These are phyloP conservation scores for Pleurotus eryngii DNA, from an alignment of 768 basidiomycete species.

Conservation along the genomic window DNA sequence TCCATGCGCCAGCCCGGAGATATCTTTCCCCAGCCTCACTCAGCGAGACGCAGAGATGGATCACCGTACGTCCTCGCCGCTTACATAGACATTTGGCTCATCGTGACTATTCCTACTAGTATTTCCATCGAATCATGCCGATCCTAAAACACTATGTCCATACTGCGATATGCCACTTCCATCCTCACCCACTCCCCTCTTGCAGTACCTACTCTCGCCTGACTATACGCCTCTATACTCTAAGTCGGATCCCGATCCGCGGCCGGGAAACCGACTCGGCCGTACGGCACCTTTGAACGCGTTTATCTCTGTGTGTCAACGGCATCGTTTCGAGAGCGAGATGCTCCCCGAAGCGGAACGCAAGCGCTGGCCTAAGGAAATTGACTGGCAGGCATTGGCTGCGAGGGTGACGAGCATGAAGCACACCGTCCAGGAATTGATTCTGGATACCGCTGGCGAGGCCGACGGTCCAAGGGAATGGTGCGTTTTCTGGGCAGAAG, in stretches of 20 bases:
- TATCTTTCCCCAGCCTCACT: not conserved
- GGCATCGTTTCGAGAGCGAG: constrained; percentile 74
- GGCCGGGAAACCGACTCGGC: constrained; percentile 67
- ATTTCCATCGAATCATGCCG: constrained; percentile 45
- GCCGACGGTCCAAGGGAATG: constrained; percentile 32
- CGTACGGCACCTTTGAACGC: constrained; percentile 49
- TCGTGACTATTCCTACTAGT: constrained; percentile 30
- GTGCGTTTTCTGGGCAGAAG: constrained; percentile 67
- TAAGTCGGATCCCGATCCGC: constrained; percentile 58
- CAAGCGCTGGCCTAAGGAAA: constrained; percentile 74
- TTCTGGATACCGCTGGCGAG: constrained; percentile 3
- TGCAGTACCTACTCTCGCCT: constrained; percentile 54
- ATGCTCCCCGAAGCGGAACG: constrained; percentile 68
- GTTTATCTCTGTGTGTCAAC: constrained; percentile 70
- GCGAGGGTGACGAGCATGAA: constrained; percentile 53
- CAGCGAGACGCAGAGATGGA: not conserved
- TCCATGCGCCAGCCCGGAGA: not conserved
- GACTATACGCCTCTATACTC: constrained; percentile 34
- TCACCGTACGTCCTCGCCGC: not conserved
- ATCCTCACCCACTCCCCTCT: constrained; percentile 51
- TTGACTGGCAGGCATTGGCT: constrained; percentile 59
- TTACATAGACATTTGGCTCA: not conserved
- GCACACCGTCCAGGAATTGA: constrained; percentile 4
- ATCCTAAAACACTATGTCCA: constrained; percentile 72
- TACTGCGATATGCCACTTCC: constrained; percentile 79